A percentile compares a stretch with the other conserved stretches of the same genome.
Evolutionary conservation across 192 early-diverging fungal genomes (phyloP).

Genomic region (Coemansia sp.): DNA sequence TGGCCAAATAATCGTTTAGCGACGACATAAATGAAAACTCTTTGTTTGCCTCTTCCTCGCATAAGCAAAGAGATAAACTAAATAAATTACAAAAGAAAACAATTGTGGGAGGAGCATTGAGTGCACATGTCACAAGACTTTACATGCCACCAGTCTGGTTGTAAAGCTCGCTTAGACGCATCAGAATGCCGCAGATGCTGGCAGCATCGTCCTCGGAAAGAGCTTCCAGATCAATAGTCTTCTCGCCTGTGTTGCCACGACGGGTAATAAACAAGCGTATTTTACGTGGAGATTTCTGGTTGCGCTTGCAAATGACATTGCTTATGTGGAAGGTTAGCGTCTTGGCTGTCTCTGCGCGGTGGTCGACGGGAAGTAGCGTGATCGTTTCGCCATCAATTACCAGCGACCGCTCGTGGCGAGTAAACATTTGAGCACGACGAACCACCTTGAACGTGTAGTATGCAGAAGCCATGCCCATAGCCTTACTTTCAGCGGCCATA

Average conservation of each 20-base stretch:
- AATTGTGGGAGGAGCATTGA: too few species aligned
- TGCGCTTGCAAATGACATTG: slow-evolving; percentile 67
- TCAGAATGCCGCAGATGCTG: slow-evolving; percentile 44
- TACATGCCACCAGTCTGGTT: slow-evolving; percentile 1
- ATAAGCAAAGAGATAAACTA: not conserved
- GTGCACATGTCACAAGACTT: not conserved
- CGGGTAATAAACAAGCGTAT: slow-evolving; percentile 67
- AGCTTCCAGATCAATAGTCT: slow-evolving; percentile 79
- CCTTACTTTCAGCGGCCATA: slow-evolving; percentile 5
- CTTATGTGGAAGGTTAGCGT: slow-evolving; percentile 70
- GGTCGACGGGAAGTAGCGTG: slow-evolving; percentile 81
- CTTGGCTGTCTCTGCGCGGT: slow-evolving; percentile 80
- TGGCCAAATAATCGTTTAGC: slow-evolving; percentile 44
- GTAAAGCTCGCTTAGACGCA: slow-evolving; percentile 25
- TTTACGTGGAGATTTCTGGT: slow-evolving; percentile 64
- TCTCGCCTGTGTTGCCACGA: slow-evolving; percentile 57
- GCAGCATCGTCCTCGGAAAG: slow-evolving; percentile 57
- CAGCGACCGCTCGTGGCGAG: slow-evolving; percentile 80
- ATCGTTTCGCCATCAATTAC: slow-evolving; percentile 94
- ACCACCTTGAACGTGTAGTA: slow-evolving; percentile 81
- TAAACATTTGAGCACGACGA: slow-evolving; percentile 82
- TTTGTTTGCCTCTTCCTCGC: not conserved
- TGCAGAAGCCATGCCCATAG: slow-evolving; percentile 12
- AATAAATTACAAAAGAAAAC: too few species aligned
- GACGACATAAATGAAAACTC: slow-evolving; percentile 17